phyloP scores from a whole-genome alignment of 1,284 basidiomycete species.

The Ganoderma multipileum region DNA sequence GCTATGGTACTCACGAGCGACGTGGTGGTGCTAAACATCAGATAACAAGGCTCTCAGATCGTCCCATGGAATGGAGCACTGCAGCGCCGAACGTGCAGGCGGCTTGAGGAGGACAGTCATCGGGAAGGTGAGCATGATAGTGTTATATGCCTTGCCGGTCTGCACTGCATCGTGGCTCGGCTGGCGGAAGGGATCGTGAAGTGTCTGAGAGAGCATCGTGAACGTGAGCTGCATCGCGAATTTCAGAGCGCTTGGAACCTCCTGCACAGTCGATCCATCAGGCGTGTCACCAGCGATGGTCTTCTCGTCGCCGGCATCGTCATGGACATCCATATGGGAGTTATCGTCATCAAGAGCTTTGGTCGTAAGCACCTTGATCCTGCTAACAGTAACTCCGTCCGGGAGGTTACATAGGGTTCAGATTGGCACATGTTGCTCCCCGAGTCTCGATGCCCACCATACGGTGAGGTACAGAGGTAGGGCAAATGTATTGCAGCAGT shows the following conservation, averaged over 20 bases:
- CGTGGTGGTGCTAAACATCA: conserved; percentile 62
- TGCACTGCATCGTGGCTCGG: conserved; percentile 61
- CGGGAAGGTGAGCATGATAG: conserved; percentile 88
- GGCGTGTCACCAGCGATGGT: conserved; percentile 3
- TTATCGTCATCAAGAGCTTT: conserved; percentile 51
- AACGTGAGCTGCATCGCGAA: conserved; percentile 85
- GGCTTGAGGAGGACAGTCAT: conserved; percentile 76
- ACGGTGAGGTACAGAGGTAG: conserved; percentile 73
- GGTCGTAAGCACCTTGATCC: conserved; percentile 44
- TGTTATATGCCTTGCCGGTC: conserved; percentile 87
- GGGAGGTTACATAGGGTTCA: conserved; percentile 29
- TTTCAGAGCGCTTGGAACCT: conserved; percentile 66
- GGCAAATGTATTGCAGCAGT: conserved; percentile 89
- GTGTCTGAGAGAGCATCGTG: conserved; percentile 75
- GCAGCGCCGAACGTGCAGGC: conserved; percentile 65
- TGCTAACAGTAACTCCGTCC: conserved; percentile 33
- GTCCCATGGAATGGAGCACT: conserved; percentile 87
- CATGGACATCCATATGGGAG: conserved; percentile 77
- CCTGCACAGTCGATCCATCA: conserved; percentile 27
- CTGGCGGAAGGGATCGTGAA: conserved; percentile 71
- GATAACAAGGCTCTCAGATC: conserved; percentile 74
- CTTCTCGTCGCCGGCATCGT: conserved; percentile 61
- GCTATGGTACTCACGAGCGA: conserved; percentile 42
- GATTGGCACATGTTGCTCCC: conserved; percentile 36
- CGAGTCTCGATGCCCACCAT: conserved; percentile 48